Percentiles rank a stretch among this genome's conserved stretches.
Conservation (phyloP, 495 filamentous ascomycete genomes). For the Jackrogersella minutella region DNA sequence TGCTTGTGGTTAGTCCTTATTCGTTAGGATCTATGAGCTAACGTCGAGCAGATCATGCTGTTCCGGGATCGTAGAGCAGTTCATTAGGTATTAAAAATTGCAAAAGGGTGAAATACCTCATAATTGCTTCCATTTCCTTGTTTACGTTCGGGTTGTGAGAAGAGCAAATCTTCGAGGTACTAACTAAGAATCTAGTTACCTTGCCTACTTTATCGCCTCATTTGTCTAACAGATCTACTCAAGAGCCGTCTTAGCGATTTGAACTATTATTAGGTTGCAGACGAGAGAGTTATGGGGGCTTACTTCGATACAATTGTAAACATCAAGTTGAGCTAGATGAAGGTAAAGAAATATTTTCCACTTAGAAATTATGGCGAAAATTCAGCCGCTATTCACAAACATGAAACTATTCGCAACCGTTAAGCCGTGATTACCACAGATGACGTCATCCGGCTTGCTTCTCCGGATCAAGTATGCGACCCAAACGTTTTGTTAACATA, state of each 20-base stretch:
- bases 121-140: background rate
- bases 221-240: too few relatives aligned
- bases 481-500: too few relatives aligned
- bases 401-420: too few relatives aligned
- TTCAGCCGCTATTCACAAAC: background rate
- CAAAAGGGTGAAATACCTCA: slow-evolving; percentile 2
- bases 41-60: slow-evolving; percentile 2
- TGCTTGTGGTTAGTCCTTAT: slow-evolving; percentile 9
- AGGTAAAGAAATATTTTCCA: too few relatives aligned
- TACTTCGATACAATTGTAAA: too few relatives aligned
- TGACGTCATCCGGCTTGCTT: slow-evolving; percentile 15
- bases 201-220: too few relatives aligned
- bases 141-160: background rate
- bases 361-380: background rate
- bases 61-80: slow-evolving; percentile 3
- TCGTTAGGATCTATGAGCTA: slow-evolving; percentile 9
- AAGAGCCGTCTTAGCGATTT: too few relatives aligned
- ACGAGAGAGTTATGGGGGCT: too few relatives aligned
- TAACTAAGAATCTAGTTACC: background rate
- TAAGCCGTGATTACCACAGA: background rate
- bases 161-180: background rate
- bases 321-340: too few relatives aligned
- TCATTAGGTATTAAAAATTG: slow-evolving; percentile 17
- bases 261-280: too few relatives aligned
- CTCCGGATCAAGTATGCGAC: too few relatives aligned